These are phyloP conservation scores for Trichoderma endophyticum DNA, from an alignment of 2,329 filamentous ascomycete genomes.

Conservation along the genomic window DNA sequence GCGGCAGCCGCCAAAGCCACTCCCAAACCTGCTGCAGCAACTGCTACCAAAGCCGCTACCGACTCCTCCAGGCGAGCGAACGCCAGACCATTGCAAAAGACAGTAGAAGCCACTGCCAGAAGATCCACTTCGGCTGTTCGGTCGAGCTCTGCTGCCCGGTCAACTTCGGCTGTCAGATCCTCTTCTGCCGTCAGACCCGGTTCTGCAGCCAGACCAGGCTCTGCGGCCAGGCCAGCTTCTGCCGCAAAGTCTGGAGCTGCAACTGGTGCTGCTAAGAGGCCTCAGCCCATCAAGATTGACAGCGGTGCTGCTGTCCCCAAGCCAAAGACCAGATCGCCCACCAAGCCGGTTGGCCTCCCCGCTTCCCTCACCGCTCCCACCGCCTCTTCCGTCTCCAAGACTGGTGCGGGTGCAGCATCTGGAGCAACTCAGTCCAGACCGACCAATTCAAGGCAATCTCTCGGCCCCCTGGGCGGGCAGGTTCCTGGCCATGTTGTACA, in stretches of 20 bases:
- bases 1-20: constrained; percentile 19
- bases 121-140: constrained; percentile 31
- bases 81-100: constrained; percentile 32
- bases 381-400: constrained; percentile 64
- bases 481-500: neutral
- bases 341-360: constrained; percentile 63
- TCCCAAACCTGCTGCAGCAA: constrained; percentile 25
- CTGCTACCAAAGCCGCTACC: constrained; percentile 25
- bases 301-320: constrained; percentile 49
- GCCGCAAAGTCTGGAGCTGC: constrained; percentile 31
- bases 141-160: constrained; percentile 27
- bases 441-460: constrained; percentile 29
- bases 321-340: constrained; percentile 63
- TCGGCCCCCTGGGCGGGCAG: constrained; percentile 38
- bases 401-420: constrained; percentile 19
- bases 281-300: constrained; percentile 40
- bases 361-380: constrained; percentile 64
- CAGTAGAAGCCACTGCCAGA: constrained; percentile 28
- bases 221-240: constrained; percentile 27
- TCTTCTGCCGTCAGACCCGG: constrained; percentile 18
- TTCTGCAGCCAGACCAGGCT: constrained; percentile 28
- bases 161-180: constrained; percentile 28
- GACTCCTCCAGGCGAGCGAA: constrained; percentile 26
- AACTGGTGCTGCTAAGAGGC: constrained; percentile 40
- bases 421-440: constrained; percentile 21